Base-by-base conservation (phyloP, 768 basidiomycete genomes). In the Cystofilobasidium macerans region DNA sequence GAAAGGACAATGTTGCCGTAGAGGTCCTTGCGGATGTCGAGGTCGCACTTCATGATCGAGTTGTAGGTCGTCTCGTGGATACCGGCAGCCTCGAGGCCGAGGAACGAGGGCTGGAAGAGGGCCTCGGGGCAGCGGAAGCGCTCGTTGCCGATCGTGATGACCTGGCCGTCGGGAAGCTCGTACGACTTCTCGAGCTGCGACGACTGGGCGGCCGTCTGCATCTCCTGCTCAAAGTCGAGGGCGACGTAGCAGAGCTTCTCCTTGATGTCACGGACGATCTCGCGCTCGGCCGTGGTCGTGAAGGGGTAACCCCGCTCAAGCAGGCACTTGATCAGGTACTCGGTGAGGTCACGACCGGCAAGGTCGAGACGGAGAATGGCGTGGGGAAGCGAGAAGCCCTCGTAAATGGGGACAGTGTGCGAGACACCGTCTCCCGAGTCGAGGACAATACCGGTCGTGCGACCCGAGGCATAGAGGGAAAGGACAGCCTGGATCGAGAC, bases 211-310 rank as follows among this genome's bases (percentile, higher is more conserved):
- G 90, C 89, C 26, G 87, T 89, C 78, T 89, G 86, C 71, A 93
- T 80, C 78, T 94, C 91, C 77, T 92, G 87, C 75, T 93, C 89
- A 71, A 92, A 93, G 78, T 93, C 90, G 69, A 92, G 83, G 43
- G 90, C 90, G 70, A 94, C 91, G 75, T 93, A 93, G 77, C 90
- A 92, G 33, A 93, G 84, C 82, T 90, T 91, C 83, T 91, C 89
- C 82, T 95, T 95, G 82, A 95, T 93, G 77, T 94, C 92, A 67
- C 92, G 83, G 71, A 94, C 92, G 67, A 95, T 90, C 84, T 92
- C 90, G 73, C 85, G 83, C 79, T 91, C 90, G 42, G 89, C 90
- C 16, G 89, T 87, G 69, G 91, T 94, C 71, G 88, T 92, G 83
- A 95, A 94, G 22, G 84, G 82, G 78, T 95, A 93, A 14, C 92